Evolutionary conservation across 257 asterid genomes (phyloP).

Genomic region (Solanum ossicruentum): DNA sequence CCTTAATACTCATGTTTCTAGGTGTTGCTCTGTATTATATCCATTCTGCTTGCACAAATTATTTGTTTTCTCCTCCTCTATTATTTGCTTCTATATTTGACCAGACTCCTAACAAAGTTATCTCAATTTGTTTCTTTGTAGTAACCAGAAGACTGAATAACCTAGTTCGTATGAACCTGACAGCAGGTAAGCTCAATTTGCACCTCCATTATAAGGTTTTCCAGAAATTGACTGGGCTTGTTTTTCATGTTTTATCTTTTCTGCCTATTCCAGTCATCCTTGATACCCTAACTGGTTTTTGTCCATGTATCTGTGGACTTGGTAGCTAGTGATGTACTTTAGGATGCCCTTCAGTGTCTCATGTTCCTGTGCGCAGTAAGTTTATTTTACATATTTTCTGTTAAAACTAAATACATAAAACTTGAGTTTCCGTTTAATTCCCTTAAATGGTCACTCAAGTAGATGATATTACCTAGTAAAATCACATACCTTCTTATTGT

Average conservation of each 20-base stretch:
- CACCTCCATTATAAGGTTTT: neutral
- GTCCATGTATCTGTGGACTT: neutral
- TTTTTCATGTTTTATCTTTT: neutral
- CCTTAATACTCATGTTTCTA: neutral
- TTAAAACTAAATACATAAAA: neutral
- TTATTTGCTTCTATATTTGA: neutral
- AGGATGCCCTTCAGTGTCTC: neutral
- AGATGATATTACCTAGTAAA: neutral
- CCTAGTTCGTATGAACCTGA: slow-evolving; percentile 10
- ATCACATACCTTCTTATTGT: neutral
- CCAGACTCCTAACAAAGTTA: neutral
- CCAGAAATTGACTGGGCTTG: neutral
- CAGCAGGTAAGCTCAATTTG: slow-evolving; percentile 26
- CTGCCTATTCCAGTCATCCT: neutral
- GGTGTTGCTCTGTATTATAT: neutral
- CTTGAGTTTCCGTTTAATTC: neutral
- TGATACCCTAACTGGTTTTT: neutral
- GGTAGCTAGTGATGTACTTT: neutral
- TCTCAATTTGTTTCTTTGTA: slow-evolving; percentile 18
- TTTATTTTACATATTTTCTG: neutral
- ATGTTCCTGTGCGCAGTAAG: neutral
- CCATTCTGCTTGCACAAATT: neutral
- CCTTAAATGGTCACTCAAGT: neutral
- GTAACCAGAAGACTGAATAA: slow-evolving; percentile 25
- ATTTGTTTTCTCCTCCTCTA: neutral